Evolutionary conservation across 495 filamentous ascomycete genomes (phyloP), one percentile per base, ranked within the genome.

Genomic region (Penicillium argentinense): DNA sequence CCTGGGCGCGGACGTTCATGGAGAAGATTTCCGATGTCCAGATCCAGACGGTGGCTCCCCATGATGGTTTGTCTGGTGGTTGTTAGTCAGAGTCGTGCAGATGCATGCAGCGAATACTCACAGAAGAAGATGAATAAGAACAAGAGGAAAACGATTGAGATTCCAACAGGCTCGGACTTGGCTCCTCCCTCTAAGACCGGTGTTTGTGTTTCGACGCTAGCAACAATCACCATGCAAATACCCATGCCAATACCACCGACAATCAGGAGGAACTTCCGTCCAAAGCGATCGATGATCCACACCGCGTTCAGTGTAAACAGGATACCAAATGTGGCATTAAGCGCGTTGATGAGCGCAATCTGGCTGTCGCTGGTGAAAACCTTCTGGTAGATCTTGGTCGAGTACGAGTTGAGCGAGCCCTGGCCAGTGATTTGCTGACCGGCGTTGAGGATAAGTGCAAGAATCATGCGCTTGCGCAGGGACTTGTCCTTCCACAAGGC

Each of bases 191-290:
- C 59, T 0, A 63, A 51, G 9, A 65, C 63, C 8, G 81, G 78
- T 1, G 82, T 83, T 39, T 74, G 77, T 1, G 84, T 86, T 42
- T 84, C 83, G 19, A 81, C 69, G n/a, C 78, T 73, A 7, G 76
- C 73, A 21, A 86, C 81, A 45, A 86, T 82, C 59, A 81, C 83
- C 66, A 85, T 81, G 63, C 75, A 85, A 23, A 84, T 60, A 39
- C 71, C 63, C 87, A 89, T 89, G n/a, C 84, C 84, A 23, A 85
- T 72, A 21, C 78, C 85, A 60, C 86, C 85, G 43, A 74, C 69
- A 42, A 89, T 77, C 11, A 91, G 73, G 16, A 89, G 75, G 42
- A 78, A 73, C 37, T 85, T 84, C 37, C 87, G 81, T 44, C 87
- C 87, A 44, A 87, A 74, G 26, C 71, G 76, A 62, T 91, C 87